Base-by-base conservation (phyloP, 1,139 yeast species). In the Candida tetrigidarum region DNA sequence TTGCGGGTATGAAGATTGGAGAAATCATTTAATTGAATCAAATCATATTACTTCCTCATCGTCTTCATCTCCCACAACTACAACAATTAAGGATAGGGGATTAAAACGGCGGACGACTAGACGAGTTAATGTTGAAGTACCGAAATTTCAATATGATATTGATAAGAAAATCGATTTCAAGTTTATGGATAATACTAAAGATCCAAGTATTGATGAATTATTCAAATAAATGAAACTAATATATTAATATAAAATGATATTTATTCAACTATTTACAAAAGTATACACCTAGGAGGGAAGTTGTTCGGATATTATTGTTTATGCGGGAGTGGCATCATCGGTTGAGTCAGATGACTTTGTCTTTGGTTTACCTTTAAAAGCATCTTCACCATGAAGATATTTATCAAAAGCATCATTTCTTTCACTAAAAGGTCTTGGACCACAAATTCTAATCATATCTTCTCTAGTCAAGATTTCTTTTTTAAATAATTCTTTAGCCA, bases 371-470 rank as follows among this genome's bases (percentile, higher is more conserved):
- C 66, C 67, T 49, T 63, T 65, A 50, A 66, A 66, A 3, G 70
- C 69, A 52, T 64, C 75, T 37, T 61, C 59, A 15, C 78, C 81
- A 52, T 80, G 81, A 51, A 86, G 68, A 57, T 86, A 86, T 59
- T 84, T 84, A 65, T 86, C 92, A 60, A 86, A 86, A 1, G 92
- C 93, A 63, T 86, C 93, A 57, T 85, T 86, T 54, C 82, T 77
- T 62, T 86, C 91, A 10, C 85, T 81, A 74, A 84, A 86, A 18
- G 91, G 91, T 58, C 95, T 75, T 52, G 84, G 84, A 2, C 95
- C 95, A 37, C 85, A 69, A 33, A 86, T 60, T 46, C 82, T 71
- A 45, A 86, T 79, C 95, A 86, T 86, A 58, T 86, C 95, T 59
- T 86, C 91, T 66, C 95, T 79, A 2, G 93, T 86, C 43, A 86